phyloP scores from a whole-genome alignment of 1,139 yeast genomes.

The Nakaseomyces nivariensis region DNA sequence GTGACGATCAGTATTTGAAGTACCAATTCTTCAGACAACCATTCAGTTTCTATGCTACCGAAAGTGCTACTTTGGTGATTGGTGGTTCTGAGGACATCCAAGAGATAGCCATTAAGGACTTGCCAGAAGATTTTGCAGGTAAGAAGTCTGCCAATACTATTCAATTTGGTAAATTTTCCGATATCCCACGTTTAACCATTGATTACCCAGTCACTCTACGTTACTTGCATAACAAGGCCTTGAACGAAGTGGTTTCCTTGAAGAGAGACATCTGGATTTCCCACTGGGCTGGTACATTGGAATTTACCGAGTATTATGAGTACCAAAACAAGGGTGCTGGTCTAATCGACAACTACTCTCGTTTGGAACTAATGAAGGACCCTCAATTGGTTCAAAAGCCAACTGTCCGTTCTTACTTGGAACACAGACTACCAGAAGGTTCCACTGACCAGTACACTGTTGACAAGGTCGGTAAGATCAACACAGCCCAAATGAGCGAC shows the following conservation, averaged over 20 bases:
- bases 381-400: not conserved
- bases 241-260: slow-evolving; percentile 49
- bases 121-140: slow-evolving; percentile 13
- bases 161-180: slow-evolving; percentile 47
- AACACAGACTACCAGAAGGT: slow-evolving; percentile 41
- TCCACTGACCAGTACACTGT: slow-evolving; percentile 62
- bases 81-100: slow-evolving; percentile 30
- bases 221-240: slow-evolving; percentile 59
- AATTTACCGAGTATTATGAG: slow-evolving; percentile 79
- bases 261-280: slow-evolving; percentile 78
- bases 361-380: slow-evolving; percentile 59
- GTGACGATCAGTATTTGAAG: slow-evolving; percentile 53
- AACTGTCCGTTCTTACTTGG: slow-evolving; percentile 18
- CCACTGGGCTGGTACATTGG: slow-evolving; percentile 56
- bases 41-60: slow-evolving; percentile 54
- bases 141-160: slow-evolving; percentile 34
- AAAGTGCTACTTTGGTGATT: slow-evolving; percentile 39
- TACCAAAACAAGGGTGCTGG: slow-evolving; percentile 66
- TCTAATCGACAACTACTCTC: slow-evolving; percentile 58
- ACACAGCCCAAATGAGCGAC: slow-evolving; percentile 51
- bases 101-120: slow-evolving; percentile 26
- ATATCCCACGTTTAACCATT: slow-evolving; percentile 38
- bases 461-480: slow-evolving; percentile 91
- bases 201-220: slow-evolving; percentile 43
- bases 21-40: slow-evolving; percentile 49